Evolutionary conservation across 2,329 filamentous ascomycete species (phyloP).

Genomic region (Trichoderma endophyticum): DNA sequence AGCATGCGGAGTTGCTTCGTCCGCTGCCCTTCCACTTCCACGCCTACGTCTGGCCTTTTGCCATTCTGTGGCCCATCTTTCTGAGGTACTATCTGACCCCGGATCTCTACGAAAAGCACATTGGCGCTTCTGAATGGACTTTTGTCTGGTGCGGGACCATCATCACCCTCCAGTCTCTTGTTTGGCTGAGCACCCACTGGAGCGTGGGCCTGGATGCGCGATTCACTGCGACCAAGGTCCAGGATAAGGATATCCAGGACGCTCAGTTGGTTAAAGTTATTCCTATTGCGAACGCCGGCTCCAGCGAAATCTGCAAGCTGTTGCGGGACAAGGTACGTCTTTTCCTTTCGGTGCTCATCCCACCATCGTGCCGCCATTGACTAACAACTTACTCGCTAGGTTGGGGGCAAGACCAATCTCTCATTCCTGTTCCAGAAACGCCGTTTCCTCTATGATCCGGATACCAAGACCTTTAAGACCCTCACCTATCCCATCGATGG

Average conservation of each 20-base stretch:
- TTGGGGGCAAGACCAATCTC: slow-evolving; percentile 68
- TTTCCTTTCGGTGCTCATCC: neutral
- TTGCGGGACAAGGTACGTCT: slow-evolving; percentile 63
- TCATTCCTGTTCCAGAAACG: slow-evolving; percentile 99
- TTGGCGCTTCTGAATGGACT: slow-evolving; percentile 94
- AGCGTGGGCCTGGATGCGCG: slow-evolving; percentile 80
- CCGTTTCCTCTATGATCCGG: slow-evolving; percentile 79
- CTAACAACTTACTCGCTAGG: slow-evolving; percentile 38
- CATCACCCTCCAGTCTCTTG: slow-evolving; percentile 78
- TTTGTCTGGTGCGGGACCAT: slow-evolving; percentile 91
- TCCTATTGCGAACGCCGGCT: slow-evolving; percentile 82
- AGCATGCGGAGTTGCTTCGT: slow-evolving; percentile 81
- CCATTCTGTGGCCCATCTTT: slow-evolving; percentile 88
- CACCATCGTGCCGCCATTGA: neutral
- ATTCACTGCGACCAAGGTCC: slow-evolving; percentile 74
- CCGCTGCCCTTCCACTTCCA: slow-evolving; percentile 79
- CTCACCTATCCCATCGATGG: slow-evolving; percentile 79
- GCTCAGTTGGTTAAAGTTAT: slow-evolving; percentile 90
- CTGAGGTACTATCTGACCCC: slow-evolving; percentile 80
- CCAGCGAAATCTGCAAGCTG: slow-evolving; percentile 81
- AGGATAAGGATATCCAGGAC: slow-evolving; percentile 62
- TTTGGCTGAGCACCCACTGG: slow-evolving; percentile 98
- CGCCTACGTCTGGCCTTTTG: slow-evolving; percentile 89
- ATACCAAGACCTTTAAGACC: slow-evolving; percentile 72
- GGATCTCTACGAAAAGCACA: slow-evolving; percentile 85